Evolutionary conservation across 768 basidiomycete genomes (phyloP), one percentile per base, ranked within the genome.

Genomic region (Suillus spraguei): DNA sequence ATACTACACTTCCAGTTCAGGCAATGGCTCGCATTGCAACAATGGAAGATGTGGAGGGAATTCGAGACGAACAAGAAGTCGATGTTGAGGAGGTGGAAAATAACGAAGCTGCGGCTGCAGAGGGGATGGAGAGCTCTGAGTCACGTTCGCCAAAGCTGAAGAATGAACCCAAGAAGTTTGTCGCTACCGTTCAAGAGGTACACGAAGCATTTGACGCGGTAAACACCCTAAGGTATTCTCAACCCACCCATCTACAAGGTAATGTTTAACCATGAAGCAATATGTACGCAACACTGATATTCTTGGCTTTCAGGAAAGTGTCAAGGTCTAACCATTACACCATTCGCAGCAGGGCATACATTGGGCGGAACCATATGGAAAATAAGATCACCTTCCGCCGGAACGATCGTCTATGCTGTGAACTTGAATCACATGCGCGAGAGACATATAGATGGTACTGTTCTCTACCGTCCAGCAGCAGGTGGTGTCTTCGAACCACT

Each of bases 301-400:
- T 41, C 10, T 44, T 42, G 42, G 38, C 49, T 41, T 65, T 39
- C 71, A 92, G 92, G 94, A 59, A 93, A 95, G 80, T 94, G 92
- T 70, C 92, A 95, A 73, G 94, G 94, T 20, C 79, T 96, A 70
- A 96, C 95, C 2, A 92, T 99, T 66, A 96, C 95, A 20, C 95
- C 97, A 1, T 97, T 95, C 77, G 91, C 92, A 69, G 91, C 95
- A 14, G 97, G 97, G 0, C 96, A 98, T 74, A 94, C 94, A 0
- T 84, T 99, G 17, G 97, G 97, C 64, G 97, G 97, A 50, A 94
- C 96, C 6, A 92, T 99, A 66, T 99, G 95, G 95, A 98, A 98
- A 73, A 91, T 99, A 65, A 89, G 97, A n/a, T 98, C 96, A 0
- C 95, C 97, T 2, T 95, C 95, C 0, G 93, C 94, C 13, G 97